Percentiles rank a stretch among this genome's conserved stretches.
phyloP scores from a whole-genome alignment of 1,284 basidiomycete genomes.

The Naganishia sp. region DNA sequence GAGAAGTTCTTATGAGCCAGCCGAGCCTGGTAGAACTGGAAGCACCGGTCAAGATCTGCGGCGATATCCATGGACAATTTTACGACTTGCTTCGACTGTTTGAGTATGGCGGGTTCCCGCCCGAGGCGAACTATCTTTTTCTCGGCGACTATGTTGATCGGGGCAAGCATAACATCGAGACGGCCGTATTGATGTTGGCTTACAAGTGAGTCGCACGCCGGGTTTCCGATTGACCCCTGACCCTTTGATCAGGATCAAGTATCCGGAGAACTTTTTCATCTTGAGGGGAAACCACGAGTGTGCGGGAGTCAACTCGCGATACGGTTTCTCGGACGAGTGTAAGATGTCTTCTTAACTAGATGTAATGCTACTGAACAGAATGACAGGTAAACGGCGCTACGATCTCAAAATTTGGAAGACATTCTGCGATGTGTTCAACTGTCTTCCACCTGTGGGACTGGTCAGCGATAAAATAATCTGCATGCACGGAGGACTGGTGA shows the following conservation, averaged over 20 bases:
- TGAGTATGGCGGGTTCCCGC: conserved; percentile 64
- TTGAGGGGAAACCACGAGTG: conserved; percentile 65
- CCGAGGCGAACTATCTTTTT: conserved; percentile 65
- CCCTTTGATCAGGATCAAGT: conserved; percentile 57
- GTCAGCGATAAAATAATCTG: conserved; percentile 99
- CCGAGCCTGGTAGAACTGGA: conserved; percentile 96
- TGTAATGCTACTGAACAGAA: conserved; percentile 22
- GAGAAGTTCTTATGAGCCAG: conserved; percentile 94
- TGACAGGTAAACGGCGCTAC: conserved; percentile 61
- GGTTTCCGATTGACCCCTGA: not conserved
- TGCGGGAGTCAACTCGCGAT: conserved; percentile 63
- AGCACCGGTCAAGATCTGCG: conserved; percentile 94
- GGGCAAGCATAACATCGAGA: conserved; percentile 64
- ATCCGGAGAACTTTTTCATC: conserved; percentile 66
- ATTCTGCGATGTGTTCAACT: conserved; percentile 97
- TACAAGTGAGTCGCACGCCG: conserved; percentile 51
- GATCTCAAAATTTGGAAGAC: conserved; percentile 69
- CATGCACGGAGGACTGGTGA: conserved; percentile 85
- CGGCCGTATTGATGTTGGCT: conserved; percentile 59
- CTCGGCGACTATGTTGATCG: conserved; percentile 65
- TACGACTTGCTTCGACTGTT: conserved; percentile 63
- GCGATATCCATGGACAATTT: conserved; percentile 65
- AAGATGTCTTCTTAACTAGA: conserved; percentile 34
- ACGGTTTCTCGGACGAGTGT: conserved; percentile 66
- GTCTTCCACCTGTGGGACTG: conserved; percentile 95